These are phyloP conservation scores for Fusarium sp. DNA, from an alignment of 2,329 filamentous ascomycete genomes.

Conservation along the genomic window DNA sequence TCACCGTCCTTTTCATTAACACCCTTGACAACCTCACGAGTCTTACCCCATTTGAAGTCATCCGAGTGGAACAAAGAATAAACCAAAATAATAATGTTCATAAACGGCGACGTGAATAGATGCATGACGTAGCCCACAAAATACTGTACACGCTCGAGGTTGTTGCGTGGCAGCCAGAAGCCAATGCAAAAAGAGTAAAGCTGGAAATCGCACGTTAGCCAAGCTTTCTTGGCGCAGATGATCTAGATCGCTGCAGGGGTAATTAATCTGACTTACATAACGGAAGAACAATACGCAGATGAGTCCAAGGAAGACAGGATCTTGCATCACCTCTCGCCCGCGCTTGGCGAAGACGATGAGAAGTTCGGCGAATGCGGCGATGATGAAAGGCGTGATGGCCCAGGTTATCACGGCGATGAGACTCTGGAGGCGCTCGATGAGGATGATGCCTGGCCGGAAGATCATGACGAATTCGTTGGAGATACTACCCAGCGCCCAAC, in stretches of 20 bases:
- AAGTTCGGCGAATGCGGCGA: constrained; percentile 53
- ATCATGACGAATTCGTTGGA: constrained; percentile 62
- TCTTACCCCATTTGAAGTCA: constrained; percentile 61
- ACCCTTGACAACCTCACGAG: constrained; percentile 50
- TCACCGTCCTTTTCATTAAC: constrained; percentile 43
- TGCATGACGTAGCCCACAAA: constrained; percentile 54
- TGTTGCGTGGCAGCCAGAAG: constrained; percentile 55
- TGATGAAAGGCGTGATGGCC: constrained; percentile 58
- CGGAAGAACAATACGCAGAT: constrained; percentile 52
- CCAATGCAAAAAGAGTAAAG: constrained; percentile 56
- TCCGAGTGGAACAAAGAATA: constrained; percentile 57
- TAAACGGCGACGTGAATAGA: constrained; percentile 52
- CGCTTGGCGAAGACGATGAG: constrained; percentile 50
- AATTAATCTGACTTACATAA: constrained; percentile 50
- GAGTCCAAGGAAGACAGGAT: constrained; percentile 53
- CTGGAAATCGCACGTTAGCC: constrained; percentile 41
- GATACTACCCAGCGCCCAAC: constrained; percentile 61
- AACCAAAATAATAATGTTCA: constrained; percentile 56
- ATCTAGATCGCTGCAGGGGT: constrained; percentile 4
- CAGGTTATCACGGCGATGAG: constrained; percentile 60
- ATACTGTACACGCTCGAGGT: constrained; percentile 52
- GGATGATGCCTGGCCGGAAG: constrained; percentile 54
- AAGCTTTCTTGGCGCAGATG: neutral
- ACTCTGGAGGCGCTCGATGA: constrained; percentile 58
- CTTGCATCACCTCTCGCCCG: constrained; percentile 48